A percentile compares a stretch with the other conserved stretches of the same genome.
phyloP scores from a whole-genome alignment of 441 rosid species.

The Erysimum cheiri region DNA sequence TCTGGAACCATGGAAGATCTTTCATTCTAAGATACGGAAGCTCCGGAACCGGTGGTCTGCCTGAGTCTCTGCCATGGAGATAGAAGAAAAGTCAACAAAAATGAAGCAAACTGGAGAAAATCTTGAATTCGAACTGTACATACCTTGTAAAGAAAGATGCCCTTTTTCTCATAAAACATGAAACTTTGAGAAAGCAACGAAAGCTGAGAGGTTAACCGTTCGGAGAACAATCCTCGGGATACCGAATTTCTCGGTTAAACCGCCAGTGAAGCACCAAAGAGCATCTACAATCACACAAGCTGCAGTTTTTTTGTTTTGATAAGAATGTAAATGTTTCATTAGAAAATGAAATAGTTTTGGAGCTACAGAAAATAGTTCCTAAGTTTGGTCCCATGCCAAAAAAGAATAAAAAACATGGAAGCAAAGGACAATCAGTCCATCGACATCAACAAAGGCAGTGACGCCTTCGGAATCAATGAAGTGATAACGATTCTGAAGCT shows the following conservation, averaged over 20 bases:
- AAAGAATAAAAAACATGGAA: too few species aligned
- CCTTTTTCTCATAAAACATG: constrained; percentile 58
- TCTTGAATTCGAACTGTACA: neutral
- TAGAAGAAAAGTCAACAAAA: constrained; percentile 27
- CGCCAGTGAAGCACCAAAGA: constrained; percentile 55
- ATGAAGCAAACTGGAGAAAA: neutral
- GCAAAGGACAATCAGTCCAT: too few species aligned
- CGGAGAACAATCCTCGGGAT: constrained; percentile 64
- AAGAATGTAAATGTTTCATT: too few species aligned
- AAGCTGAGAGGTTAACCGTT: constrained; percentile 58
- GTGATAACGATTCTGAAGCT: too few species aligned
- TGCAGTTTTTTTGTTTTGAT: constrained; percentile 1
- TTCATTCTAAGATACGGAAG: constrained; percentile 60
- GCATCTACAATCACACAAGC: constrained; percentile 68
- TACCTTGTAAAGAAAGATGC: constrained; percentile 62
- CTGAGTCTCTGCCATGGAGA: constrained; percentile 42
- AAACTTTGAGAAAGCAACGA: constrained; percentile 53
- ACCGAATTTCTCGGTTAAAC: constrained; percentile 50
- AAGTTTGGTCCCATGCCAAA: too few species aligned
- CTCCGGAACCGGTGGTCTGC: constrained; percentile 52
- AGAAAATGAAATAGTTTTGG: too few species aligned
- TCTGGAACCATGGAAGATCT: constrained; percentile 58
- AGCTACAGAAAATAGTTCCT: too few species aligned
- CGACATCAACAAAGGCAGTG: too few species aligned
- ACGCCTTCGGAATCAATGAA: too few species aligned